These are phyloP conservation scores for Wickerhamiella alocasiicola DNA, from an alignment of 805 yeast species.

Conservation along the genomic window DNA sequence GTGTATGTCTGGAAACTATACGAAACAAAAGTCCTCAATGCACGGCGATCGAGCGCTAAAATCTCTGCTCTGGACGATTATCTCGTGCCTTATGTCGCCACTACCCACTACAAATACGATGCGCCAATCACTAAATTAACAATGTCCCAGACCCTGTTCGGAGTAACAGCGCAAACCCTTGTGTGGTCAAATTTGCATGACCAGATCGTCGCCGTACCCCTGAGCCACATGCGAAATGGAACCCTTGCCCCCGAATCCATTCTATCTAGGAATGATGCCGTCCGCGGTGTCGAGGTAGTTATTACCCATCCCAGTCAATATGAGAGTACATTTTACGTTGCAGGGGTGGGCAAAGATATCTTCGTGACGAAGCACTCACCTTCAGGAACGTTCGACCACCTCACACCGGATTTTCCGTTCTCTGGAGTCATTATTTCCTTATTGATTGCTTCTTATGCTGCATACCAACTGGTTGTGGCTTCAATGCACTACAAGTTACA, in stretches of 20 bases:
- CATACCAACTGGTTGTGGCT: slow-evolving; percentile 5
- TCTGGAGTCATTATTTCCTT: neutral
- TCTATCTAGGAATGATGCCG: neutral
- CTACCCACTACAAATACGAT: no score
- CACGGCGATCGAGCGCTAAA: neutral
- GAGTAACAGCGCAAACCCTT: neutral
- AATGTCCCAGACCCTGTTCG: neutral
- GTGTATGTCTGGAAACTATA: neutral
- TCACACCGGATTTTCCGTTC: neutral
- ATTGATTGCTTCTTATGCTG: neutral
- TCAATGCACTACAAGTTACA: slow-evolving; percentile 1
- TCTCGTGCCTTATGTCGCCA: neutral
- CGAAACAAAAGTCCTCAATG: neutral
- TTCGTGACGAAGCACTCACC: neutral
- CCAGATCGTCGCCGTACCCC: neutral
- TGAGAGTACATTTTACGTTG: neutral
- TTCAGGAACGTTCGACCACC: slow-evolving; percentile 4
- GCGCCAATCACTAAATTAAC: neutral
- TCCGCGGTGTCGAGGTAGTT: neutral
- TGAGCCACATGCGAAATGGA: neutral
- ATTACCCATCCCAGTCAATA: neutral
- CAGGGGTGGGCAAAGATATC: slow-evolving; percentile 4
- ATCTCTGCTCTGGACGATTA: neutral
- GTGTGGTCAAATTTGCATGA: neutral
- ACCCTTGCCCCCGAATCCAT: neutral